Evolutionary conservation across 257 asterid species (phyloP).

Genomic region (Eucommia ulmoides): DNA sequence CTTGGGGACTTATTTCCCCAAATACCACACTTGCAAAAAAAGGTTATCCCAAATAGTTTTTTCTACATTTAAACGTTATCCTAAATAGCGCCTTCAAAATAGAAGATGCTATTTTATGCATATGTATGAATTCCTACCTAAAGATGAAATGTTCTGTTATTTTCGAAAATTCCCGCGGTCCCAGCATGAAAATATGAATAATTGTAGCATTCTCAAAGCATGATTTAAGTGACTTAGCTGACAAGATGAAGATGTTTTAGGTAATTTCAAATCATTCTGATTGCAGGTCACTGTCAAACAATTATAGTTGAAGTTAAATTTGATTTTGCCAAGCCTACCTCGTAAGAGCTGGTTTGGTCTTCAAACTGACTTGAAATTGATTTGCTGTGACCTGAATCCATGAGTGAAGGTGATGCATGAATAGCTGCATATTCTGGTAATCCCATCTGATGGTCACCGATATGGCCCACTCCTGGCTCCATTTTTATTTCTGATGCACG

Average conservation of each 20-base stretch:
- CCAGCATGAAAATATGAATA: neutral
- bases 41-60: too few relatives aligned
- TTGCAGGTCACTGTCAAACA: neutral
- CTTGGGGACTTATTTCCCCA: too few relatives aligned
- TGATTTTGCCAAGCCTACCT: constrained; percentile 28
- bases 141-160: neutral
- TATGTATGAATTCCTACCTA: neutral
- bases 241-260: neutral
- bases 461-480: constrained; percentile 14
- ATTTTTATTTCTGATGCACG: constrained; percentile 26
- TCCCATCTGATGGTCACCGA: constrained; percentile 13
- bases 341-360: constrained; percentile 23
- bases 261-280: neutral
- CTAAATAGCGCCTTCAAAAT: neutral
- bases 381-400: constrained; percentile 26
- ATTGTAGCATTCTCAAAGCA: neutral
- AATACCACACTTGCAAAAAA: too few relatives aligned
- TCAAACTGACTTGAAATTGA: constrained; percentile 17
- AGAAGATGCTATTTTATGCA: neutral
- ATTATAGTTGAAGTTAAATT: neutral
- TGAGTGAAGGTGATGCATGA: constrained; percentile 30
- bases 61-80: too few relatives aligned
- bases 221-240: neutral
- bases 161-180: neutral
- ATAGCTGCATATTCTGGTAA: constrained; percentile 21